Evolutionary conservation across 1,284 basidiomycete genomes (phyloP).

Genomic region (Apiotrichum brassicae): DNA sequence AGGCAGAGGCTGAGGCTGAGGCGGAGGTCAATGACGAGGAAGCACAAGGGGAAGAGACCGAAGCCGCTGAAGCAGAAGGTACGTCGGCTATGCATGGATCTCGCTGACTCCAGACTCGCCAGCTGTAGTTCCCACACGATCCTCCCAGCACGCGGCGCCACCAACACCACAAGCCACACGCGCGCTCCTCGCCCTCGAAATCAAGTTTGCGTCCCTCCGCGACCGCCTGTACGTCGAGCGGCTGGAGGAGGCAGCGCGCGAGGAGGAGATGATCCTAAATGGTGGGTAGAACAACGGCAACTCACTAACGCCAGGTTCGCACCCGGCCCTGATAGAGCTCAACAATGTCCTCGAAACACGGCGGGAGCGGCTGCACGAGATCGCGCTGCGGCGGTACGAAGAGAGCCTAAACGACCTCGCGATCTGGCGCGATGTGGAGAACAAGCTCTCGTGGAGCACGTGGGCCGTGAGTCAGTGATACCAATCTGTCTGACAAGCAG

Average conservation of each 20-base stretch:
- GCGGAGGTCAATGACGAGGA: slow-evolving; percentile 16
- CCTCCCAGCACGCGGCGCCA: slow-evolving; percentile 32
- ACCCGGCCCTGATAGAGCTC: slow-evolving; percentile 51
- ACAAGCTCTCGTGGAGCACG: slow-evolving; percentile 48
- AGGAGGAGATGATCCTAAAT: slow-evolving; percentile 52
- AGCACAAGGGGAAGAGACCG: slow-evolving; percentile 6
- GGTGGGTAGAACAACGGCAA: slow-evolving; percentile 33
- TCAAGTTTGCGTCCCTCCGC: slow-evolving; percentile 53
- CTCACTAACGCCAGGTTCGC: slow-evolving; percentile 45
- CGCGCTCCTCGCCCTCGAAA: slow-evolving; percentile 52
- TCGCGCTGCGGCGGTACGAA: slow-evolving; percentile 40
- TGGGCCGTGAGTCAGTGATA: slow-evolving; percentile 46
- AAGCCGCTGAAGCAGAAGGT: slow-evolving; percentile 11
- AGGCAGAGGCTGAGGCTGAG: neutral
- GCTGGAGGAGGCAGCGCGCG: slow-evolving; percentile 52
- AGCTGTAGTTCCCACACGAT: neutral
- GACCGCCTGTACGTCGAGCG: slow-evolving; percentile 54
- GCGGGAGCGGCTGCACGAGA: slow-evolving; percentile 38
- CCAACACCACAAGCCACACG: slow-evolving; percentile 50
- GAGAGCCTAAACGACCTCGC: slow-evolving; percentile 47
- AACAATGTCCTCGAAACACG: slow-evolving; percentile 40
- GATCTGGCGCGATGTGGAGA: slow-evolving; percentile 44
- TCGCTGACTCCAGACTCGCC: slow-evolving; percentile 6
- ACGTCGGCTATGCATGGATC: no score
- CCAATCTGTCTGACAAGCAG: slow-evolving; percentile 18